Percentiles rank a stretch among this genome's conserved stretches.
Evolutionary conservation across 1,139 yeast genomes (phyloP).

Genomic region (Yamadazyma jaroonii): DNA sequence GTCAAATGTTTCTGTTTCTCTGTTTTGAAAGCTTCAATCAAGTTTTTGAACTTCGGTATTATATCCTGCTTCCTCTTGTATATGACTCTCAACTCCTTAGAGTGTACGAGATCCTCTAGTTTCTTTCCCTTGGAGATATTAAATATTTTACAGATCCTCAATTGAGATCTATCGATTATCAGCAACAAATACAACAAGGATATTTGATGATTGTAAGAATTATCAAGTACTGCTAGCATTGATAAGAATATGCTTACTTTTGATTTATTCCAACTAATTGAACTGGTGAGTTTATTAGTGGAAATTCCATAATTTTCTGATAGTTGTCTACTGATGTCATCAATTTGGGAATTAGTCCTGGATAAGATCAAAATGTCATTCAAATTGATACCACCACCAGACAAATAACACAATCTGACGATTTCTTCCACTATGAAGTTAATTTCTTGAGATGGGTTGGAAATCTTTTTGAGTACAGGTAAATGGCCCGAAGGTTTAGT

Average conservation of each 20-base stretch:
- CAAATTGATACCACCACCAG: slow-evolving; percentile 45
- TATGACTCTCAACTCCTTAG: slow-evolving; percentile 4
- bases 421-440: slow-evolving; percentile 46
- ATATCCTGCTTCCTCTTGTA: slow-evolving; percentile 7
- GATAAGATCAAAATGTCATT: slow-evolving; percentile 57
- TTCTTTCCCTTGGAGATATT: slow-evolving; percentile 14
- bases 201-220: slow-evolving; percentile 32
- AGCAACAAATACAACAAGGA: slow-evolving; percentile 28
- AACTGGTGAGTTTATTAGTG: slow-evolving; percentile 42
- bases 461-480: slow-evolving; percentile 31
- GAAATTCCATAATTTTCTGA: slow-evolving; percentile 37
- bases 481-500: slow-evolving; percentile 20
- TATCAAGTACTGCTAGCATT: slow-evolving; percentile 40
- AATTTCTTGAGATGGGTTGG: slow-evolving; percentile 31
- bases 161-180: slow-evolving; percentile 23
- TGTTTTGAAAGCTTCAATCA: slow-evolving; percentile 13
- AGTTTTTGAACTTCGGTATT: slow-evolving; percentile 6
- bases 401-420: slow-evolving; percentile 36
- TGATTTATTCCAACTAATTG: slow-evolving; percentile 54
- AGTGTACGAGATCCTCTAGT: slow-evolving; percentile 17
- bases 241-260: slow-evolving; percentile 50
- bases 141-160: slow-evolving; percentile 27
- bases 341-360: slow-evolving; percentile 52
- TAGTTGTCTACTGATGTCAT: slow-evolving; percentile 39
- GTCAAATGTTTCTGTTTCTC: slow-evolving; percentile 13